Conservation (phyloP, 306 rosid species). For the Dryas drummondii region DNA sequence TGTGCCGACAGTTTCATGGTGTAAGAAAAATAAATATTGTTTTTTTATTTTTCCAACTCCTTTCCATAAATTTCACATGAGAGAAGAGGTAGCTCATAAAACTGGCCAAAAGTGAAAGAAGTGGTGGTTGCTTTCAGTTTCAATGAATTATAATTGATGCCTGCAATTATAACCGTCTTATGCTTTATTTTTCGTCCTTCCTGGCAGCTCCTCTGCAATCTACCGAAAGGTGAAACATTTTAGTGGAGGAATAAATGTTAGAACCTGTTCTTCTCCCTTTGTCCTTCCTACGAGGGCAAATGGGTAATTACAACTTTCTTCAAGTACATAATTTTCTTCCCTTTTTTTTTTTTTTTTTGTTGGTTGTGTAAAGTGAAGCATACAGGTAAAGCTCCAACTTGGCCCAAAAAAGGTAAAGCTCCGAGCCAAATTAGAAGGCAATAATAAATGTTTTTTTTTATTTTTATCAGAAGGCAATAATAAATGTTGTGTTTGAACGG, state of each 20-base stretch:
- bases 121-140: constrained; percentile 48
- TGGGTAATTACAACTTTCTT: too few relatives aligned
- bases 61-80: constrained; percentile 25
- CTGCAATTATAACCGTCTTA: not conserved
- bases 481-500: constrained; percentile 1
- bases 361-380: not conserved
- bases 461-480: not conserved
- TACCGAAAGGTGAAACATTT: constrained; percentile 7
- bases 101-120: constrained; percentile 1
- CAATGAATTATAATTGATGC: constrained; percentile 14
- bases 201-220: constrained; percentile 6
- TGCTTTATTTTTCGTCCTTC: constrained; percentile 10
- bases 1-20: constrained; percentile 54
- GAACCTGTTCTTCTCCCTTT: not conserved
- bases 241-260: not conserved
- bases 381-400: not conserved
- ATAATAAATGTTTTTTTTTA: not conserved
- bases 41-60: constrained; percentile 6
- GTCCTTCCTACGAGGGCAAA: not conserved
- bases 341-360: not conserved
- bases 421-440: not conserved
- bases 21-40: constrained; percentile 10
- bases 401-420: not conserved
- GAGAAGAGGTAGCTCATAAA: constrained; percentile 26
- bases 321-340: too few relatives aligned